These are phyloP conservation scores for Pseudogymnoascus sp. DNA, from an alignment of 2,329 filamentous ascomycete species.

Conservation along the genomic window DNA sequence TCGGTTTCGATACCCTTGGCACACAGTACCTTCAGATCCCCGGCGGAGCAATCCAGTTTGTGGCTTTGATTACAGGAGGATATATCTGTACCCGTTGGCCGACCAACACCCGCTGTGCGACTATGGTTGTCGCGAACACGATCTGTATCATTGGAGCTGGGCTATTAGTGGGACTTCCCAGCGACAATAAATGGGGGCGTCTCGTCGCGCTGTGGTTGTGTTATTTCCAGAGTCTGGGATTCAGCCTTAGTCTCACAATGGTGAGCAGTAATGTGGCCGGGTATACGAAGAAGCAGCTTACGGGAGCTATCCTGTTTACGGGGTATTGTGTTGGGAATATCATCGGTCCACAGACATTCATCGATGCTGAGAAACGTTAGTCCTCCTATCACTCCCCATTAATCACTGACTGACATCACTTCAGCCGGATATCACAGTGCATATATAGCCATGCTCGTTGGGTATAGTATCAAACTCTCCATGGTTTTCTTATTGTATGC, in stretches of 20 bases:
- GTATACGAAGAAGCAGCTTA: conserved; percentile 48
- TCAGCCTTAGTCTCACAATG: conserved; percentile 45
- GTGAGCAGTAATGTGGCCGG: conserved; percentile 45
- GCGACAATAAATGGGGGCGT: conserved; percentile 46
- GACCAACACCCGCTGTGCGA: conserved; percentile 40
- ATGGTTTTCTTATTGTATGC: conserved; percentile 43
- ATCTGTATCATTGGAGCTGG: conserved; percentile 47
- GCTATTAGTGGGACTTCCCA: conserved; percentile 43
- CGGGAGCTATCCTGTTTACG: conserved; percentile 41
- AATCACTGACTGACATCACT: conserved; percentile 15
- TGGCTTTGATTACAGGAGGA: conserved; percentile 43
- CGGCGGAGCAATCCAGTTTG: conserved; percentile 48
- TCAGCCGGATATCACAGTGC: conserved; percentile 28
- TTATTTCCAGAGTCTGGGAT: conserved; percentile 45
- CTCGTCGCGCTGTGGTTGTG: conserved; percentile 50
- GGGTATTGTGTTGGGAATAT: conserved; percentile 49
- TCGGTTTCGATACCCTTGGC: conserved; percentile 61
- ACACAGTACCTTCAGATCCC: conserved; percentile 53
- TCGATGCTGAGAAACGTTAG: conserved; percentile 22
- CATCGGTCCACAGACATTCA: conserved; percentile 34
- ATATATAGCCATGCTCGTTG: conserved; percentile 41
- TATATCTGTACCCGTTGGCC: conserved; percentile 45
- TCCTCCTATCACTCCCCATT: neutral
- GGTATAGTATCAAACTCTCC: conserved; percentile 44
- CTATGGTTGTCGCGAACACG: conserved; percentile 47